Conservation (phyloP, 306 rosid genomes). For the Canavalia ensiformis region DNA sequence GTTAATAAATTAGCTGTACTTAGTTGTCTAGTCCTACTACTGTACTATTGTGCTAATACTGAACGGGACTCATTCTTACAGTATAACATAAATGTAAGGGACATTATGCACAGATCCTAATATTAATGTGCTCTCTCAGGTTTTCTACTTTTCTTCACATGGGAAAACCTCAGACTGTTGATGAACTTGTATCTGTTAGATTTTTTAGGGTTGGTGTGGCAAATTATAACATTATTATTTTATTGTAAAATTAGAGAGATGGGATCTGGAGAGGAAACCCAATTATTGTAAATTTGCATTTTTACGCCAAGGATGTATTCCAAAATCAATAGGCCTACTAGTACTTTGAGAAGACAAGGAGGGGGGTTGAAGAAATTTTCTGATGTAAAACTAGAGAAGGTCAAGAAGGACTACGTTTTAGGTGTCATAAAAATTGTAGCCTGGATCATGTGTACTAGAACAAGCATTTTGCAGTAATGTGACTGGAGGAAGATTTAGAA, state of each 20-base stretch:
- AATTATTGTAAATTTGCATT: neutral
- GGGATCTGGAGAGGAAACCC: slow-evolving; percentile 2
- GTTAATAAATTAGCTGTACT: neutral
- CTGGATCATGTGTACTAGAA: slow-evolving; percentile 3
- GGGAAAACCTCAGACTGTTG: slow-evolving; percentile 24
- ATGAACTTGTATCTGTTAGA: slow-evolving; percentile 13
- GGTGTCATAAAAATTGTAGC: neutral
- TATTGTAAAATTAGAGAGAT: neutral
- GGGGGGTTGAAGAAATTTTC: neutral
- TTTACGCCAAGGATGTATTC: neutral
- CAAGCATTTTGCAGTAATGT: slow-evolving; percentile 14
- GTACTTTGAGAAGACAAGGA: neutral
- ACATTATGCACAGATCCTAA: neutral
- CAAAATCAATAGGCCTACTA: neutral
- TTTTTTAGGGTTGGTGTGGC: neutral
- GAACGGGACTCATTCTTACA: neutral
- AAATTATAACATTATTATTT: neutral
- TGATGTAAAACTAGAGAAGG: neutral
- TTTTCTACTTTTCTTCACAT: slow-evolving; percentile 13
- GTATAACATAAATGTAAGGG: neutral
- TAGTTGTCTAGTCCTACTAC: neutral
- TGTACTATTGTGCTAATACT: neutral
- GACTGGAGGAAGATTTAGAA: slow-evolving; percentile 4
- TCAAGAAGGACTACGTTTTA: neutral
- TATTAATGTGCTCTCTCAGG: neutral